A percentile compares a stretch with the other conserved stretches of the same genome.
Evolutionary conservation across 306 rosid species (phyloP).

Genomic region (Carpinus viminea): DNA sequence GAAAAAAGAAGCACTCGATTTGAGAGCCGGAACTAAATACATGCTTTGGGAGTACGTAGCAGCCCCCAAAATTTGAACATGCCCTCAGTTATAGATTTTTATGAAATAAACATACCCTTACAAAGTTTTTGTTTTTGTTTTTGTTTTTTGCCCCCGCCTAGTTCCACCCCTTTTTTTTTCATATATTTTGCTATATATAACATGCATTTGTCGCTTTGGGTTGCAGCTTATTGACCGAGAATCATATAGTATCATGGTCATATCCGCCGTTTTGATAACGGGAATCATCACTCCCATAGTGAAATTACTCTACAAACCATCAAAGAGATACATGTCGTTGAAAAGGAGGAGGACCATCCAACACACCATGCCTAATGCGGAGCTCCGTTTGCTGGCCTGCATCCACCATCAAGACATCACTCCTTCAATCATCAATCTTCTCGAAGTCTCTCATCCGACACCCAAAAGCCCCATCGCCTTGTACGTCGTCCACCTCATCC

Average conservation of each 20-base stretch:
- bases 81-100: no score
- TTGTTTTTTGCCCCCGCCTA: no score
- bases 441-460: constrained; percentile 52
- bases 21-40: no score
- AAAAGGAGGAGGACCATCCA: constrained; percentile 45
- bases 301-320: constrained; percentile 53
- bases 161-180: neutral
- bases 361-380: constrained; percentile 23
- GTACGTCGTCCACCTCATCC: constrained; percentile 49
- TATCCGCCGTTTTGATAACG: constrained; percentile 42
- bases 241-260: constrained; percentile 34
- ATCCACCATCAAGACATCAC: constrained; percentile 45
- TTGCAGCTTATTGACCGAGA: constrained; percentile 52
- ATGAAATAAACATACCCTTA: no score
- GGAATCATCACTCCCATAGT: constrained; percentile 39
- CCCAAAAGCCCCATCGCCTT: constrained; percentile 41
- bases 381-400: constrained; percentile 49
- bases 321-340: constrained; percentile 38
- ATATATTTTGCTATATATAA: no score
- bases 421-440: constrained; percentile 49
- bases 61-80: no score
- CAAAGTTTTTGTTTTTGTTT: no score
- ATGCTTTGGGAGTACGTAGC: no score
- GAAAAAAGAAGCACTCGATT: no score
- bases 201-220: neutral